phyloP scores from a whole-genome alignment of 2,329 filamentous ascomycete genomes.

The Ophiobolus disseminans region DNA sequence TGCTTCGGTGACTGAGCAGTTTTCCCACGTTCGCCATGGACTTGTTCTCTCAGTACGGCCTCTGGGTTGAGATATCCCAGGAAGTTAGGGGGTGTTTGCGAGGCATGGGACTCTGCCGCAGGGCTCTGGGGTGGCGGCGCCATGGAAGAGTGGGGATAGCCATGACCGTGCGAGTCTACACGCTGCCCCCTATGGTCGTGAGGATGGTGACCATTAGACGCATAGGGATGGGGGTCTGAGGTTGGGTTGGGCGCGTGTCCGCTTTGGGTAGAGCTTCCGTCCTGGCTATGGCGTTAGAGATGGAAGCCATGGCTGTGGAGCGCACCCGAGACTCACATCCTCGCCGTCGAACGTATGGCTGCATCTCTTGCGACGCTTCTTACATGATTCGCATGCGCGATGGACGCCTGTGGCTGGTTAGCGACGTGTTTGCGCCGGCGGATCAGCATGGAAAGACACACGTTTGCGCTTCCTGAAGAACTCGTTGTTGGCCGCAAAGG shows the following conservation, averaged over 20 bases:
- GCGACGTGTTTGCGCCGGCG: slow-evolving; percentile 25
- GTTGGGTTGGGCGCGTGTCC: slow-evolving; percentile 41
- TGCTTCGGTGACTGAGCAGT: slow-evolving; percentile 37
- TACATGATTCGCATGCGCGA: slow-evolving; percentile 54
- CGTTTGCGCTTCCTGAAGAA: slow-evolving; percentile 54
- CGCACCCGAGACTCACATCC: slow-evolving; percentile 11
- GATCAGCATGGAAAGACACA: slow-evolving; percentile 25
- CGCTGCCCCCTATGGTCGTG: slow-evolving; percentile 34
- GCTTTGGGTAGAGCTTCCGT: slow-evolving; percentile 49
- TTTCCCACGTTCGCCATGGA: slow-evolving; percentile 44
- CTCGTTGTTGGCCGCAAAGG: slow-evolving; percentile 55
- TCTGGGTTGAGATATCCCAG: slow-evolving; percentile 57
- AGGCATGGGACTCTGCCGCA: slow-evolving; percentile 34
- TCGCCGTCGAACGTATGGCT: slow-evolving; percentile 52
- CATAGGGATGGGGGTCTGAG: slow-evolving; percentile 36
- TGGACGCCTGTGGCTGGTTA: slow-evolving; percentile 47
- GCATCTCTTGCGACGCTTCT: slow-evolving; percentile 47
- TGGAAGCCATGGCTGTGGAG: slow-evolving; percentile 1
- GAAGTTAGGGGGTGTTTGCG: slow-evolving; percentile 51
- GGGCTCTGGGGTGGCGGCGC: slow-evolving; percentile 42
- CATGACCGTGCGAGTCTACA: slow-evolving; percentile 31
- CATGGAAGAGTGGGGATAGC: slow-evolving; percentile 38
- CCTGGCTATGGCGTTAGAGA: slow-evolving; percentile 13
- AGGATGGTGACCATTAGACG: slow-evolving; percentile 29
- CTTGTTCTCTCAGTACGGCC: slow-evolving; percentile 54